Evolutionary conservation across 306 rosid genomes (phyloP), one percentile per base, ranked within the genome.

Genomic region (Vachellia collinsii): DNA sequence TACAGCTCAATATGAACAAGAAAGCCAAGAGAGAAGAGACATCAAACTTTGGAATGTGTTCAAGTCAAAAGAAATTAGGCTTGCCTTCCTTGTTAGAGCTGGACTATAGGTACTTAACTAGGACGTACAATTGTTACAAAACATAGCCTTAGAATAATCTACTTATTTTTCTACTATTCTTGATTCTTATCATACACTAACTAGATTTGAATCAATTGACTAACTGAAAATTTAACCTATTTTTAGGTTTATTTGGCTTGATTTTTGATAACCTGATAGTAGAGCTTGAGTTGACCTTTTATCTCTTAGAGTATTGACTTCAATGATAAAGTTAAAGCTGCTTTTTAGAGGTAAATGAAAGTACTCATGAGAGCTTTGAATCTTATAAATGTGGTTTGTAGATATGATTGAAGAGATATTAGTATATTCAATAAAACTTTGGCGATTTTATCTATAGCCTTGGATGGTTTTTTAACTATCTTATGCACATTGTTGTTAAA

Each of bases 1-100:
- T 12, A 59, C 91, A 65, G 77, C 94, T 80, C 93, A 91, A 63
- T 72, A 84, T 50, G 97, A 92, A 86, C 89, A 86, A 87, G 98
- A 94, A 19, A 86, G 77, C 81, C 87, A 80, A 70, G 91, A 65
- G 81, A 85, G 82, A 88, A 81, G 44, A 14, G 76, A 69, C 54
- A 77, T 90, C 85, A 90, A 85, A 75, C 89, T 80, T 75, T 79
- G 59, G 88, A 86, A 88, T 71, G 97, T 90, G 70, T 94, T 90
- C 51, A 84, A 38, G 83, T 79, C 84, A 62, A 91, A 94, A 85
- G 94, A 94, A 91, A 91, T 89, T 85, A 80, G 94, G 81, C 82
- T 92, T 39, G 93, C 98, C 14, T 94, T 94, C 88, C 50, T 94
- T n/a, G 97, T 89, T 41, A 97, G 97, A 74, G 98, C 88, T 17